Conservation (phyloP, 2,329 filamentous ascomycete species). For the Penicillium sp. region DNA sequence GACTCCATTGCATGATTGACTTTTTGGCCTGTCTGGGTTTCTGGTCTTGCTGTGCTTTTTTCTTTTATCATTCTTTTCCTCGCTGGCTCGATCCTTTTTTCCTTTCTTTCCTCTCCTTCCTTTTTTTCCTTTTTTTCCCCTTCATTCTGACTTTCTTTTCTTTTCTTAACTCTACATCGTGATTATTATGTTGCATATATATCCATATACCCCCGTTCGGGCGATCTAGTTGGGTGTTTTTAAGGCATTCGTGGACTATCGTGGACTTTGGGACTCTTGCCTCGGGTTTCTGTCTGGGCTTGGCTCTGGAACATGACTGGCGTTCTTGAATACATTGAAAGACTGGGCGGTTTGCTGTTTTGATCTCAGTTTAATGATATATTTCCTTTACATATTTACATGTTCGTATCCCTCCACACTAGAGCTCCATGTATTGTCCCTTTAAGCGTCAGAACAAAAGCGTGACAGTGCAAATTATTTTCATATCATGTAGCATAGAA, state of each 20-base stretch:
- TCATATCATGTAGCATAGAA: background rate
- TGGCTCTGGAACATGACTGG: slow-evolving; percentile 9
- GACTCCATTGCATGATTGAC: slow-evolving; percentile 52
- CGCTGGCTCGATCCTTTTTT: slow-evolving; percentile 12
- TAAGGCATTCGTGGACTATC: slow-evolving; percentile 21
- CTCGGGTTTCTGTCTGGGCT: background rate
- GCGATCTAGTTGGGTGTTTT: slow-evolving; percentile 25
- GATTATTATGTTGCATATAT: slow-evolving; percentile 21
- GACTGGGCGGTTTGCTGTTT: slow-evolving; percentile 4
- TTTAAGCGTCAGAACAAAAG: background rate
- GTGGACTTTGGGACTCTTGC: slow-evolving; percentile 12
- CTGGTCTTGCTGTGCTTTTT: slow-evolving; percentile 11
- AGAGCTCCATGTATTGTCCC: background rate
- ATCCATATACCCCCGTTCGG: slow-evolving; percentile 21
- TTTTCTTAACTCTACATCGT: slow-evolving; percentile 12
- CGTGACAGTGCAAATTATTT: background rate
- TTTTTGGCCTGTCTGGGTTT: background rate
- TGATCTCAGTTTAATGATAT: background rate
- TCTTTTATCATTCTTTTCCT: slow-evolving; percentile 29
- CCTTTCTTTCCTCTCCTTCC: background rate
- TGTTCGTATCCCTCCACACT: background rate
- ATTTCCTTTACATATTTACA: background rate
- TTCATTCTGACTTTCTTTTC: slow-evolving; percentile 2
- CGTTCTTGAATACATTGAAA: slow-evolving; percentile 19
- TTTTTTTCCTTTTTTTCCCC: background rate